These are phyloP conservation scores for Leishmania mexicana DNA, from an alignment of 208 protist genomes.

Conservation along the genomic window DNA sequence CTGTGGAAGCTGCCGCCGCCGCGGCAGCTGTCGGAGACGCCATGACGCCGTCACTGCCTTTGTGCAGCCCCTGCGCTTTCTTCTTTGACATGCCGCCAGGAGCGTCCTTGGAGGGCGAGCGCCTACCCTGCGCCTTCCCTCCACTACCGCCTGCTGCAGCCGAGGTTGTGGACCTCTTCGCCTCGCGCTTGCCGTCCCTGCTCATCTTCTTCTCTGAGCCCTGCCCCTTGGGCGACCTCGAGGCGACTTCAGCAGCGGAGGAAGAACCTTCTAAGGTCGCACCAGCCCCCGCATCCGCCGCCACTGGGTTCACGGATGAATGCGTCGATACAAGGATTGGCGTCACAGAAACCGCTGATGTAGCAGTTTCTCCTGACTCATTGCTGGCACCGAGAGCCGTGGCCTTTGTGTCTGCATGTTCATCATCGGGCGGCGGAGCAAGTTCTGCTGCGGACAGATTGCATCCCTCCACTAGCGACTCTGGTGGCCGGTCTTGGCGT, in stretches of 20 bases:
- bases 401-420: background rate
- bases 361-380: background rate
- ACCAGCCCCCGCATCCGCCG: background rate
- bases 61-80: background rate
- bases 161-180: background rate
- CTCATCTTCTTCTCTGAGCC: background rate
- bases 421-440: background rate
- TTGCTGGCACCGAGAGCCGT: background rate
- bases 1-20: background rate
- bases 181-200: background rate
- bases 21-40: conserved; percentile 1
- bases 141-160: background rate
- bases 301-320: background rate
- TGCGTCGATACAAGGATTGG: background rate
- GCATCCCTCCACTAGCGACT: background rate
- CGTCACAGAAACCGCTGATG: background rate
- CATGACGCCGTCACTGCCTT: background rate
- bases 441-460: background rate
- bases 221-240: background rate
- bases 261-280: background rate
- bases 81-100: background rate
- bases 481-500: background rate
- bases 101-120: background rate
- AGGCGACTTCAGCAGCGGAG: background rate
- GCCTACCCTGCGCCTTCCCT: background rate